Conservation (phyloP, 2,329 filamentous ascomycete genomes). For the Colletotrichum sp. region DNA sequence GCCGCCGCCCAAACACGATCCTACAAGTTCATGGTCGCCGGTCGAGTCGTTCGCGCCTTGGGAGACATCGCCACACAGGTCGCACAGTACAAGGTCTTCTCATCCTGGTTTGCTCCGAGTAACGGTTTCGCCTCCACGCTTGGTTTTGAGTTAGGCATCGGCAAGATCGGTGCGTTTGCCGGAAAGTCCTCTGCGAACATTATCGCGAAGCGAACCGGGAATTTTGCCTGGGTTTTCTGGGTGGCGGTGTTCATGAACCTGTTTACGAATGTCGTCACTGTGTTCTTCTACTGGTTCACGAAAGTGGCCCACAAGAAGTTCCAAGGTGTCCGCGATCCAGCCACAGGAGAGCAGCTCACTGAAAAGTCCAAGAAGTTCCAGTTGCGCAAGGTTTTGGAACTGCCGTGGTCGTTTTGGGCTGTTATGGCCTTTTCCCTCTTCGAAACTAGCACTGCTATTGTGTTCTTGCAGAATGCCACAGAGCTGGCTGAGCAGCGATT, state of each 20-base stretch:
- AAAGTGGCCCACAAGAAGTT: slow-evolving; percentile 54
- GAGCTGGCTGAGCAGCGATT: slow-evolving; percentile 67
- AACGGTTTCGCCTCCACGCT: slow-evolving; percentile 67
- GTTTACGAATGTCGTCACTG: slow-evolving; percentile 62
- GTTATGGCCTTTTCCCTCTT: slow-evolving; percentile 61
- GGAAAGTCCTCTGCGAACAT: slow-evolving; percentile 65
- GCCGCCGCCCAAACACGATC: slow-evolving; percentile 59
- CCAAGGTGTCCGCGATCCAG: slow-evolving; percentile 51
- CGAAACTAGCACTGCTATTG: slow-evolving; percentile 58
- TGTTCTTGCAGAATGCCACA: slow-evolving; percentile 63
- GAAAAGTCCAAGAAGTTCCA: slow-evolving; percentile 65
- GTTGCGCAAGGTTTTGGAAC: slow-evolving; percentile 53
- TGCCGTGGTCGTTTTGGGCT: slow-evolving; percentile 66
- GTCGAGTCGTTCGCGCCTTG: slow-evolving; percentile 57
- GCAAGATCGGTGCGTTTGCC: slow-evolving; percentile 66
- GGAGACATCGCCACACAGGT: slow-evolving; percentile 69
- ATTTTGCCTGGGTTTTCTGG: slow-evolving; percentile 69
- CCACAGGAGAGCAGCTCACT: slow-evolving; percentile 61
- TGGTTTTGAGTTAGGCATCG: slow-evolving; percentile 63
- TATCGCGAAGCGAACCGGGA: slow-evolving; percentile 58
- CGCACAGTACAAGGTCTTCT: slow-evolving; percentile 70
- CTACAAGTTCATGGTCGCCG: slow-evolving; percentile 66
- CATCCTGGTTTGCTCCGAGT: slow-evolving; percentile 66
- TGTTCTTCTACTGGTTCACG: slow-evolving; percentile 61
- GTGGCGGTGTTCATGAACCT: slow-evolving; percentile 67